phyloP scores from a whole-genome alignment of 352 stramenopile genomes.

The Phytophthora pinifolia region DNA sequence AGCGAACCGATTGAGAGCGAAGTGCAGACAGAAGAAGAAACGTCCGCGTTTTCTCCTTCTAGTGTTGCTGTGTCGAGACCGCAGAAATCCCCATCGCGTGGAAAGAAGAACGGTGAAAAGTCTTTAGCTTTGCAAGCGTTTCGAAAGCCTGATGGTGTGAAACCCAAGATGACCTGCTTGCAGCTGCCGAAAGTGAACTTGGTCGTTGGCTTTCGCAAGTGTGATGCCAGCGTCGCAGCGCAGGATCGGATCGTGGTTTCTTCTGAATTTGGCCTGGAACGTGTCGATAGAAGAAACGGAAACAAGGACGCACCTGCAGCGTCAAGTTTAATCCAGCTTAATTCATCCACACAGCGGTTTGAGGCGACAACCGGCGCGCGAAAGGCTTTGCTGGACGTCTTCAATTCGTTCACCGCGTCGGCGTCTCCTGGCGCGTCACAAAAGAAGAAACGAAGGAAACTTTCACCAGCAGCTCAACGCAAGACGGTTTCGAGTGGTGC shows the following conservation, averaged over 20 bases:
- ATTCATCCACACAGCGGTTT: constrained; percentile 17
- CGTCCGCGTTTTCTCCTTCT: constrained; percentile 4
- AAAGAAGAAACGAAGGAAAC: constrained; percentile 61
- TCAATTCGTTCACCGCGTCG: constrained; percentile 39
- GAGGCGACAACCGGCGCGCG: constrained; percentile 32
- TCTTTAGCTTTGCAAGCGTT: constrained; percentile 9
- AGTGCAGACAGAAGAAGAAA: constrained; percentile 23
- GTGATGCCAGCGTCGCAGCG: constrained; percentile 22
- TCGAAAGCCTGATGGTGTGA: constrained; percentile 29
- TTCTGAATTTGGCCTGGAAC: constrained; percentile 31
- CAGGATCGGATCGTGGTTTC: constrained; percentile 34
- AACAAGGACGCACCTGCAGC: constrained; percentile 9
- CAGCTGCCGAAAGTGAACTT: constrained; percentile 48
- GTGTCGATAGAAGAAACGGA: constrained; percentile 13
- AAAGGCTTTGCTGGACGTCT: constrained; percentile 36
- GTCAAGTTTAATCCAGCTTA: constrained; percentile 24
- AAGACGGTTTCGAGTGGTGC: constrained; percentile 8
- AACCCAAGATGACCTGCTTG: constrained; percentile 38
- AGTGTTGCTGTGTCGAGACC: constrained; percentile 6
- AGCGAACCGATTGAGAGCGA: constrained; percentile 26
- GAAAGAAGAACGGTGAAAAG: constrained; percentile 10
- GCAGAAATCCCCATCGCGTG: constrained; percentile 5
- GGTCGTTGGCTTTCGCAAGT: constrained; percentile 43
- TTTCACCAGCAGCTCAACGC: constrained; percentile 21
- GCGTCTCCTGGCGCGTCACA: constrained; percentile 14